Evolutionary conservation across 768 basidiomycete genomes (phyloP).

Genomic region (Mycena capillaripes): DNA sequence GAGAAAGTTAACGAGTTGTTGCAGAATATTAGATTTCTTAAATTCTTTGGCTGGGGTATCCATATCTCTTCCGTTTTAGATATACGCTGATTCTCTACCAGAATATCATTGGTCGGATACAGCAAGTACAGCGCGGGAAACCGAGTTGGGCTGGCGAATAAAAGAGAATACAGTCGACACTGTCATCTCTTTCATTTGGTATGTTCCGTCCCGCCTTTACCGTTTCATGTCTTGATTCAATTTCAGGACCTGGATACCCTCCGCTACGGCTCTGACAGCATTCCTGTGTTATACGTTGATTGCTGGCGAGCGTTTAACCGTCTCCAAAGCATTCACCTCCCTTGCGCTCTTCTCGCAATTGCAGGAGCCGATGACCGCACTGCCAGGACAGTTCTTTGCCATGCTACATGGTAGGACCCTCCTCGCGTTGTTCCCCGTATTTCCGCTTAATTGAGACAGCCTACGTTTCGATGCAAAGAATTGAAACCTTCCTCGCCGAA

Average conservation of each 20-base stretch:
- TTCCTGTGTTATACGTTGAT: slow-evolving; percentile 80
- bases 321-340: slow-evolving; percentile 86
- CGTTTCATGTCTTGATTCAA: slow-evolving; percentile 5
- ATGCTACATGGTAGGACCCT: slow-evolving; percentile 66
- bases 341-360: slow-evolving; percentile 83
- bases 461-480: slow-evolving; percentile 86
- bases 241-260: slow-evolving; percentile 79
- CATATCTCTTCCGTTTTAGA: neutral
- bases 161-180: slow-evolving; percentile 73
- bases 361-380: slow-evolving; percentile 73
- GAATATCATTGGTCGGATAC: slow-evolving; percentile 74
- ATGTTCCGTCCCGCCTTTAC: slow-evolving; percentile 36
- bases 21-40: slow-evolving; percentile 80
- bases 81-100: slow-evolving; percentile 39
- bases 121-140: slow-evolving; percentile 66
- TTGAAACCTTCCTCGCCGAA: slow-evolving; percentile 80
- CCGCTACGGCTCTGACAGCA: slow-evolving; percentile 72
- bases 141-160: slow-evolving; percentile 77
- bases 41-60: slow-evolving; percentile 84
- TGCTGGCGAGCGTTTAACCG: slow-evolving; percentile 75
- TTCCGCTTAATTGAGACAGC: slow-evolving; percentile 56
- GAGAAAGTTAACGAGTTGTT: slow-evolving; percentile 81
- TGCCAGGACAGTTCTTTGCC: slow-evolving; percentile 76
- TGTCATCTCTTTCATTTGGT: slow-evolving; percentile 79
- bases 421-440: no score